These are phyloP conservation scores for Sphaerosporella brunnea DNA, from an alignment of 495 filamentous ascomycete genomes.

Conservation along the genomic window DNA sequence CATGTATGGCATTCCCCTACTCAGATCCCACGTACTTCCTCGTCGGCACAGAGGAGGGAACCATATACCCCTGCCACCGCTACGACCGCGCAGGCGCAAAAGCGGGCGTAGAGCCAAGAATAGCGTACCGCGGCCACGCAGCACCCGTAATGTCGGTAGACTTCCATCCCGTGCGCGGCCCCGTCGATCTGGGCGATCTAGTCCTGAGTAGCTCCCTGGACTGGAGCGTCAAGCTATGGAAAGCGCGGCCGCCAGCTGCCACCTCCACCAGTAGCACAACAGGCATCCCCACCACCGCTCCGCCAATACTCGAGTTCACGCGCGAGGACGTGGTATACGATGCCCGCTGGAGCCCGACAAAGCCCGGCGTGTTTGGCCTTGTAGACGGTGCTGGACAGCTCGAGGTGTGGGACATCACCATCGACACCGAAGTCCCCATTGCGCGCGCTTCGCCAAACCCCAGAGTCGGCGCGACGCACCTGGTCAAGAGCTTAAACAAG, in stretches of 20 bases:
- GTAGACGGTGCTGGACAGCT: conserved; percentile 88
- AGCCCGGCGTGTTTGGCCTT: conserved; percentile 79
- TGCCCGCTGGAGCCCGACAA: conserved; percentile 78
- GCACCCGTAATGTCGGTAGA: conserved; percentile 90
- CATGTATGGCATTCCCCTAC: conserved; percentile 89
- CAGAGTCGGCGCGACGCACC: conserved; percentile 37
- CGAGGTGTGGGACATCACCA: conserved; percentile 87
- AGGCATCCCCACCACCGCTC: conserved; percentile 33
- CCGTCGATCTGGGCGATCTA: conserved; percentile 87
- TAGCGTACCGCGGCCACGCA: conserved; percentile 71
- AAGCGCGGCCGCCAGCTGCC: conserved; percentile 59
- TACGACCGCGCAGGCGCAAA: conserved; percentile 95
- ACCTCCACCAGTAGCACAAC: conserved; percentile 36
- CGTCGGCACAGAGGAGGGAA: conserved; percentile 86
- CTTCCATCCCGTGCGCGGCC: conserved; percentile 82
- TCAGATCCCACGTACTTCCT: conserved; percentile 95
- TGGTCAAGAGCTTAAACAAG: conserved; percentile 75
- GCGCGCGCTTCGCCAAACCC: conserved; percentile 51
- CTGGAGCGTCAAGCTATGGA: conserved; percentile 96
- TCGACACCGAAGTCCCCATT: conserved; percentile 79
- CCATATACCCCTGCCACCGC: conserved; percentile 87
- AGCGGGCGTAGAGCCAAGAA: conserved; percentile 72
- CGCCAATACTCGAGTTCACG: conserved; percentile 70
- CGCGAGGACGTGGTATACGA: conserved; percentile 95
- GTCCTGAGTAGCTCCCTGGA: conserved; percentile 73